Base-by-base conservation (phyloP, 768 basidiomycete species). In the Coprinellus aureogranulatus region DNA sequence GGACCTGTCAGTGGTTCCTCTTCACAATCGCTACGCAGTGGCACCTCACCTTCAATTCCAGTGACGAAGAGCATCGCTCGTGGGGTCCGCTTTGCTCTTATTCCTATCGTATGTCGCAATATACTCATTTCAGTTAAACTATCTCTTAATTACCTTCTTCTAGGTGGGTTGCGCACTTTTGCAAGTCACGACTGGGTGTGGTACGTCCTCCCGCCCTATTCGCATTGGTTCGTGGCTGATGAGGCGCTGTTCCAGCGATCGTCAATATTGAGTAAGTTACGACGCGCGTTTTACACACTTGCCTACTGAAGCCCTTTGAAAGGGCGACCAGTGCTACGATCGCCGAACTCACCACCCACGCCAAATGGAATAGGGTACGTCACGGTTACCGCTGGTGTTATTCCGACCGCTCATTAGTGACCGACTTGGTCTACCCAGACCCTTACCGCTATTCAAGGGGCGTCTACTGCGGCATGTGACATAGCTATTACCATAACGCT, bases 1-100 rank as follows among this genome's bases (percentile, higher is more conserved):
- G 56, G 56, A 44, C 28, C 14, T 16, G 56, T 57, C 14, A 34
- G 50, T 55, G 30, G n/a, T n/a, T n/a, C n/a, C n/a, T n/a, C n/a
- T n/a, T n/a, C n/a, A n/a, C n/a, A n/a, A n/a, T n/a, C n/a, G n/a
- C n/a, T n/a, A n/a, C n/a, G n/a, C n/a, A n/a, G n/a, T n/a, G n/a
- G n/a, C n/a, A n/a, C n/a, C n/a, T n/a, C 14, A 34, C 40, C 23
- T 39, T n/a, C 25, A 8, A 4, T 12, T 14, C 4, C 30, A 52
- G 50, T 52, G n/a, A 52, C 50, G 31, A 39, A 34, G 9, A 39
- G 12, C 34, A 20, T 52, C 2, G 31, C 31, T 18, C 30, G 50
- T 14, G 16, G 25, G 16, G 48, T 28, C 18, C 48, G 48, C 10
- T 30, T 28, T 18, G 48, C 48, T 31, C 25, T 49, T 2, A 49